Base-by-base conservation (phyloP, 495 filamentous ascomycete species). In the Daldinia bambusicola region DNA sequence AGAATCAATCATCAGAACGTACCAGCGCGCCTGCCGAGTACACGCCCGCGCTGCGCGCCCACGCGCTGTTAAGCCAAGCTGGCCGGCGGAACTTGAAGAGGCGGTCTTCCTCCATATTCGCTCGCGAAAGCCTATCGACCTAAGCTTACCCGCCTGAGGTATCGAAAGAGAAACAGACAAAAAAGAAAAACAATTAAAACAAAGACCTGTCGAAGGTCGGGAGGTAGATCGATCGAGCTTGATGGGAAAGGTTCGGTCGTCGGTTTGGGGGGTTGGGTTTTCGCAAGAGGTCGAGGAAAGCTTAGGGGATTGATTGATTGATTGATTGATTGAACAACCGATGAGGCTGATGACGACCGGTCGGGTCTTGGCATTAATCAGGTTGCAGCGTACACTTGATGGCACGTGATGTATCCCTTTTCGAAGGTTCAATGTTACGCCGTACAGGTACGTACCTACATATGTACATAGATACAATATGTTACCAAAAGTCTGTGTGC, bases 11-110 rank as follows among this genome's bases (percentile, higher is more conserved):
- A 18, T 32, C 4, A 41, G 4, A 18, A 83, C 88, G 75, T 87
- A 98, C 94, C 81, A 98, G 79, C 61, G 91, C 93, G 76, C 94
- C 94, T 57, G 94, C 90, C 37, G 84, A 76, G 83, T 97, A 97
- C 77, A 98, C 93, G 76, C 94, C 70, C 87, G 87, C 75, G 88
- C 95, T 82, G 65, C 94, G 88, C 70, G 91, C 89, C 79, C 89
- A 90, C 36, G 90, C 87, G 83, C 90, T 95, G 79, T 95, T 97
- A 51, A 98, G 83, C 94, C 94, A 98, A 81, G 92, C 89, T 10
- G 92, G 92, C 85, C 87, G 91, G 72, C 87, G 81, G 79, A 92
- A 93, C 77, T 91, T 91, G 82, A 89, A 94, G 76, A 94, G 88
- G 32, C 90, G 88, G 75, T 91, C 84, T 77, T 89, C 84, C 77